A percentile compares a stretch with the other conserved stretches of the same genome.
phyloP scores from a whole-genome alignment of 768 basidiomycete species.

The Termitomyces sp. region DNA sequence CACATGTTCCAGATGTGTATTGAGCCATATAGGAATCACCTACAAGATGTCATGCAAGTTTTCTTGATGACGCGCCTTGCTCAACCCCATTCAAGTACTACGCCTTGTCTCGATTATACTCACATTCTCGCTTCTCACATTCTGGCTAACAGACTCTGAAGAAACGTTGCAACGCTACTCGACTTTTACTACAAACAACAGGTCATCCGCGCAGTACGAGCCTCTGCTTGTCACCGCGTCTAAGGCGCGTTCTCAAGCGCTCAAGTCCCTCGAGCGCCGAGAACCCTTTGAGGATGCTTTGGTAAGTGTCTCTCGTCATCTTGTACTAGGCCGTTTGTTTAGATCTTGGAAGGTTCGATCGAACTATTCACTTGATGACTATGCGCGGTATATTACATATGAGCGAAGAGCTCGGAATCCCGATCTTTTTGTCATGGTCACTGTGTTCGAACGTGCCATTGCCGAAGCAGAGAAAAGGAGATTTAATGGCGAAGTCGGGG shows the following conservation, averaged over 20 bases:
- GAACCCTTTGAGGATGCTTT: conserved; percentile 58
- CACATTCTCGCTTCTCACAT: background rate
- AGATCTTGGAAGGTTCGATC: conserved; percentile 25
- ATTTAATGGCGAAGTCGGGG: conserved; percentile 46
- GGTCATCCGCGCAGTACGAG: conserved; percentile 76
- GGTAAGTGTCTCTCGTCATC: conserved; percentile 30
- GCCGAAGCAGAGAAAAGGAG: conserved; percentile 61
- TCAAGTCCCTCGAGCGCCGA: conserved; percentile 56
- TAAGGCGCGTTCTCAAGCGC: conserved; percentile 55
- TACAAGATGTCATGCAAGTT: conserved; percentile 48
- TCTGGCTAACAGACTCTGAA: conserved; percentile 55
- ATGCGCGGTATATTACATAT: conserved; percentile 54
- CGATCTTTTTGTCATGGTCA: conserved; percentile 48
- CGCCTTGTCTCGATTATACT: conserved; percentile 7
- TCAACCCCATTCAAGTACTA: conserved; percentile 75
- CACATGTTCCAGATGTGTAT: conserved; percentile 24
- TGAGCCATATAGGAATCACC: conserved; percentile 13
- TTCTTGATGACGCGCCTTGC: conserved; percentile 63
- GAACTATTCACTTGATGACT: conserved; percentile 49
- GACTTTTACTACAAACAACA: conserved; percentile 77
- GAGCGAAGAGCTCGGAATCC: conserved; percentile 60
- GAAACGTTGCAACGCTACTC: conserved; percentile 85
- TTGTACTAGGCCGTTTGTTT: background rate
- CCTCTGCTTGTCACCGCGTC: conserved; percentile 70
- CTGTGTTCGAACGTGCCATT: conserved; percentile 71